Base-by-base conservation (phyloP, 2,329 filamentous ascomycete species). In the Talaromyces amestolkiae region DNA sequence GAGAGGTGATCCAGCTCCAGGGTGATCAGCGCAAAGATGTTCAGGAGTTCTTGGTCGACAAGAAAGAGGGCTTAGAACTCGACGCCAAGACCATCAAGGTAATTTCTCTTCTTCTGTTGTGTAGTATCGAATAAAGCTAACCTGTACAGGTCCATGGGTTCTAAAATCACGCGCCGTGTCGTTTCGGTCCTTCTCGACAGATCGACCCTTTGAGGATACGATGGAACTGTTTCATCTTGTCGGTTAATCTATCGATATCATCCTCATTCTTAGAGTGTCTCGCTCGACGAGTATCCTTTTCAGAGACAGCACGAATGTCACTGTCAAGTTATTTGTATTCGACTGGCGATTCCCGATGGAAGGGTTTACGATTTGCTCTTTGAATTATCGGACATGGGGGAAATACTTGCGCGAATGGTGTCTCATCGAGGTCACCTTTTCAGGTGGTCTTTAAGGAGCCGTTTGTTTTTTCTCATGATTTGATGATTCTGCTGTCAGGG, bases 11-110 rank as follows among this genome's bases (percentile, higher is more conserved):
- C 79, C 95, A 99, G 87, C 91, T 99, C 78, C 95, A 99, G 83
- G 95, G 95, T 77, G 95, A 99, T 81, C 95, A 99, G 86, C 94
- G 95, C 83, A 96, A 96, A 84, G 93, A 97, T 88, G 91, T 97
- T 80, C 91, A 96, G 82, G 93, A 97, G 78, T 99, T 98, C 85
- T 89, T 98, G 82, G 89, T 89, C 83, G 91, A 97, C 84, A 96
- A 96, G 87, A 92, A 93, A 82, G 91, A 93, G 78, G 94, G 94
- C 76, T 87, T 98, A 76, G 92, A 92, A 81, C 89, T 97, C 78
- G 92, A 97, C 83, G 86, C 89, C 81, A 96, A 97, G 88, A 96
- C 90, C 83, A 97, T 98, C 84, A 97, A 98, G 87, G 91, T 94
- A 77, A 67, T 74, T n/a, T 31, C 1, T 31, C 27, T 13, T 22